These are phyloP conservation scores for Paramecium sexaurelia DNA, from an alignment of 73 alveolate genomes.

Conservation along the genomic window DNA sequence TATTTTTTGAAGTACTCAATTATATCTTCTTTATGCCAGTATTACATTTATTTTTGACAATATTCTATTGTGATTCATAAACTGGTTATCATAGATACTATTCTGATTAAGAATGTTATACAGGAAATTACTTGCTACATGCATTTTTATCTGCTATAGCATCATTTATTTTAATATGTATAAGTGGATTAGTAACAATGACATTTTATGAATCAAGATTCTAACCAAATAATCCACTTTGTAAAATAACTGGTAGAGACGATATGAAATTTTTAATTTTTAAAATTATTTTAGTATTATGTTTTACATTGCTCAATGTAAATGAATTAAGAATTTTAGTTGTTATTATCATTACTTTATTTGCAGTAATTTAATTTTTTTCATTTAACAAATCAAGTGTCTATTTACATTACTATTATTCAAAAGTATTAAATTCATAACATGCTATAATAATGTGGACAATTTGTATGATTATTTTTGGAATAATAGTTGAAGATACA, in stretches of 20 bases:
- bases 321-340: slow-evolving; percentile 44
- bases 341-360: slow-evolving; percentile 50
- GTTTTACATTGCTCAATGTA: slow-evolving; percentile 64
- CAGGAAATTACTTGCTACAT: slow-evolving; percentile 65
- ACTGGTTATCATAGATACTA: slow-evolving; percentile 34
- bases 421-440: slow-evolving; percentile 56
- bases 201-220: slow-evolving; percentile 62
- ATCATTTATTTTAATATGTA: neutral
- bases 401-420: slow-evolving; percentile 49
- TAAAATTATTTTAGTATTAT: slow-evolving; percentile 46
- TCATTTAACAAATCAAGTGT: slow-evolving; percentile 58
- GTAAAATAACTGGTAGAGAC: slow-evolving; percentile 64
- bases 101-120: slow-evolving; percentile 55
- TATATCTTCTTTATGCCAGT: slow-evolving; percentile 47
- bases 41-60: slow-evolving; percentile 36
- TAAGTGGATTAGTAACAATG: slow-evolving; percentile 28
- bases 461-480: slow-evolving; percentile 60
- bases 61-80: slow-evolving; percentile 45
- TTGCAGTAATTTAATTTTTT: slow-evolving; percentile 51
- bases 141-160: slow-evolving; percentile 54
- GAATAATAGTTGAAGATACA: slow-evolving; percentile 57
- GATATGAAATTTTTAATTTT: slow-evolving; percentile 61
- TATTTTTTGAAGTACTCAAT: slow-evolving; percentile 12
- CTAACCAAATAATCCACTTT: slow-evolving; percentile 56
- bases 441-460: slow-evolving; percentile 68